Evolutionary conservation across 1,284 basidiomycete genomes (phyloP), one percentile per base, ranked within the genome.

Genomic region (Cryptococcus amylolentus): DNA sequence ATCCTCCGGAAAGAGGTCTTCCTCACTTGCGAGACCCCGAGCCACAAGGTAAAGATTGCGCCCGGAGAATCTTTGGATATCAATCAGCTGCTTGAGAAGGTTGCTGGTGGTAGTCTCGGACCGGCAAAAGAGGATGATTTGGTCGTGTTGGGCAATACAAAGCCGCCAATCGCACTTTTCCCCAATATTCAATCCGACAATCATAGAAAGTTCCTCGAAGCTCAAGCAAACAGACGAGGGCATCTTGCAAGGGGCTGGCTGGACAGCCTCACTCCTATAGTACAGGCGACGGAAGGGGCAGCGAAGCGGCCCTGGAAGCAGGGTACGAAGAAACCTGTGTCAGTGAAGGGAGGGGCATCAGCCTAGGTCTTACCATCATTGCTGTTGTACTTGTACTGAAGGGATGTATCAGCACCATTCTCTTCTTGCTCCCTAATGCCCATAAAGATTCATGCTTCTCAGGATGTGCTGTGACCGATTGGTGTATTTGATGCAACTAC

Each of bases 1-100:
- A 88, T 97, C 2, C 81, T 98, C 49, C 84, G 95, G 31, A 99
- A 99, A 76, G 96, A 98, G 77, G 92, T 94, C 27, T 89, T 95
- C 73, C 92, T 98, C 86, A 81, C 89, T 0, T 98, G 95, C 67
- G 84, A 93, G 27, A 99, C 95, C 8, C 96, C 95, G 0, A 94
- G 89, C 10, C 92, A 98, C 64, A 88, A 90, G 3, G 74, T 73
- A 18, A 83, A 88, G 0, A 91, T 98, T 51, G 83, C 88, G 0
- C 83, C 89, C 0, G 96, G 95, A 20, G 88, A 96, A 76, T 88
- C 86, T 54, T 75, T 96, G 56, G 85, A 88, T 70, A 95, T 98
- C 58, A 68, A 73, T 10, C 67, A 82, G 54, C 79, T 89, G 2
- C 80, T 98, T 13, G 79, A 79, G 42, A 83, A 82, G 71, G 91